Percentiles rank a stretch among this genome's conserved stretches.
These are phyloP conservation scores for Tieghemostelium lacteum DNA, from an alignment of 78 protist species.

Conservation along the genomic window DNA sequence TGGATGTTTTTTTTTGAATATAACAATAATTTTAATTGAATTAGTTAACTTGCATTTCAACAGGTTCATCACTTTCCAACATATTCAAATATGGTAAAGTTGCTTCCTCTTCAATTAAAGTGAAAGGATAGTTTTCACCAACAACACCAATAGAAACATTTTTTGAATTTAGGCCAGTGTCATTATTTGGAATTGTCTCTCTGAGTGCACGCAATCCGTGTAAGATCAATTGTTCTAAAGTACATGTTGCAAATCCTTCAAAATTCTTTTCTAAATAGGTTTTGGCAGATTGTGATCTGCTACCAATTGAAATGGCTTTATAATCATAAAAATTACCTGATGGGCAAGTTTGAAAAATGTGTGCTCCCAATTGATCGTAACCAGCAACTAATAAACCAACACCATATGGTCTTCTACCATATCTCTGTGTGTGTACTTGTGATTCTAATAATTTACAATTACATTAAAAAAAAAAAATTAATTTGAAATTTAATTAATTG, in stretches of 20 bases:
- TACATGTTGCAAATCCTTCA: conserved; percentile 83
- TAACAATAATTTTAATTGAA: neutral
- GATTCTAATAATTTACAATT: conserved; percentile 55
- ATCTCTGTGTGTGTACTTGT: conserved; percentile 92
- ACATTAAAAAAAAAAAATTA: too few species aligned
- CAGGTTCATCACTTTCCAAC: conserved; percentile 51
- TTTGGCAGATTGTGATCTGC: conserved; percentile 96
- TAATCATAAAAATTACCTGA: conserved; percentile 95
- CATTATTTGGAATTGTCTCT: conserved; percentile 81
- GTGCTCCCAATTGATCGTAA: conserved; percentile 94
- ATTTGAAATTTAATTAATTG: too few species aligned
- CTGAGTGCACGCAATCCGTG: conserved; percentile 95
- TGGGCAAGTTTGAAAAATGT: conserved; percentile 94
- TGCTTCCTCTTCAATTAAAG: conserved; percentile 68
- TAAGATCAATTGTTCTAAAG: conserved; percentile 88
- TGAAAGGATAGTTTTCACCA: conserved; percentile 76
- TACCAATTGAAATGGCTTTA: conserved; percentile 96
- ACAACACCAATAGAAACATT: conserved; percentile 90
- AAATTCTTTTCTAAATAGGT: conserved; percentile 96
- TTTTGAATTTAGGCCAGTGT: conserved; percentile 79
- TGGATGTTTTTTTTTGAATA: neutral
- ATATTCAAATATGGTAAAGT: conserved; percentile 65
- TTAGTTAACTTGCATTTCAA: conserved; percentile 45
- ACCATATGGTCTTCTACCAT: conserved; percentile 96
- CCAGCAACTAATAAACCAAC: conserved; percentile 98